Base-by-base conservation (phyloP, 192 early-diverging fungal genomes). In the Ambispora gerdemannii region DNA sequence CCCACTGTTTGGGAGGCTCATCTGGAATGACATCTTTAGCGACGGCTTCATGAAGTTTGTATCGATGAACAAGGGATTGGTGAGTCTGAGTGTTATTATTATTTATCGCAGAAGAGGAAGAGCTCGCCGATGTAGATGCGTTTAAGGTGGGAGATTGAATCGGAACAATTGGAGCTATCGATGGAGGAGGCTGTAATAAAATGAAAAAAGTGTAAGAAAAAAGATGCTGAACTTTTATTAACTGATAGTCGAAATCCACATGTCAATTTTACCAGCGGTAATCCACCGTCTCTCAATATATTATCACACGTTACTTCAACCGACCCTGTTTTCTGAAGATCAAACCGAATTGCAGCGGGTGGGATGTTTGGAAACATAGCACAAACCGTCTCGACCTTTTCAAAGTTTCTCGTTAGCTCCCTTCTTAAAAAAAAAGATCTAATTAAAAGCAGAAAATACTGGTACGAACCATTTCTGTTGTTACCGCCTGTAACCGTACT, bases 321-420 rank as follows among this genome's bases (percentile, higher is more conserved):
- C 11, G 89, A 91, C n/a, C 92, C 91, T 15, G 91, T 92, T 32
- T 88, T 87, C 63, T 89, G 84, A 22, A 94, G 80, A 72, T 92
- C 91, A 11, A 82, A 84, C 20, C 86, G 80, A 56, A 94, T 90
- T 31, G 91, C 87, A 22, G 88, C 82, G 22, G 85, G 83, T 3
- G 89, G 88, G 43, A 93, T 88, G 67, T 90, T 80, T 6, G 93
- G 93, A 58, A 94, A 94, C 93, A 94, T 93, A 8, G 85, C 73
- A 63, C 83, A 85, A 6, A 93, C 89, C 11, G 83, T 86, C 64
- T 88, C 87, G 19, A 92, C 82, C 79, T 89, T 32, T 49, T 20
- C 22, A 64, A 38, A 20, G 25, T 35, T 24, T n/a, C n/a, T n/a
- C n/a, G n/a, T n/a, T n/a, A 28, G 17, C 20, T 28, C 36, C 25